Conservation (phyloP, 768 basidiomycete genomes). For the Xerocomellus intermedius region DNA sequence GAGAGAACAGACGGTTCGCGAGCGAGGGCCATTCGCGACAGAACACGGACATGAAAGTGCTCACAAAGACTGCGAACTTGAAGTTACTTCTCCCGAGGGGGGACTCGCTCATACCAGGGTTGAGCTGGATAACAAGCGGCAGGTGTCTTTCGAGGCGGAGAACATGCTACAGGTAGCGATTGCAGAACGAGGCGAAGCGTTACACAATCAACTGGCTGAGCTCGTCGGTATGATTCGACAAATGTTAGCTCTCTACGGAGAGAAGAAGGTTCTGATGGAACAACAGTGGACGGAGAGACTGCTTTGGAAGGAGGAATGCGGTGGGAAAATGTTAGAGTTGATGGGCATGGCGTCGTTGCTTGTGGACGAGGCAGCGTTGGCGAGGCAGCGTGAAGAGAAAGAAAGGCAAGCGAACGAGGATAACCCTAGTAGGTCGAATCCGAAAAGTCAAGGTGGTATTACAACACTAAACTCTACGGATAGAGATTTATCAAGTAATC, state of each 20-base stretch:
- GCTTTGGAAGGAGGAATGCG: slow-evolving; percentile 50
- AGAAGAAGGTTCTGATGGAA: slow-evolving; percentile 56
- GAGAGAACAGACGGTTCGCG: neutral
- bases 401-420: slow-evolving; percentile 44
- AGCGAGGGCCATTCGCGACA: neutral
- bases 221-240: slow-evolving; percentile 68
- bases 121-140: slow-evolving; percentile 60
- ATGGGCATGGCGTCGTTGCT: slow-evolving; percentile 57
- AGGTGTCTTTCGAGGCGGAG: slow-evolving; percentile 52
- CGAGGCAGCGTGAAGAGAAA: slow-evolving; percentile 13
- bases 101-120: slow-evolving; percentile 48
- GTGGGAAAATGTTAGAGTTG: slow-evolving; percentile 49
- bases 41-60: neutral
- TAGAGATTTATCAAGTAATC: slow-evolving; percentile 56
- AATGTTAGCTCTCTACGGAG: slow-evolving; percentile 50
- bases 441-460: neutral
- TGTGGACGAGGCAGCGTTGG: slow-evolving; percentile 24
- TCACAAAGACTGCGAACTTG: neutral
- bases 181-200: slow-evolving; percentile 52
- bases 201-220: slow-evolving; percentile 53
- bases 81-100: slow-evolving; percentile 39
- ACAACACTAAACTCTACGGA: slow-evolving; percentile 1
- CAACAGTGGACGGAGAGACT: slow-evolving; percentile 57
- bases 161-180: slow-evolving; percentile 57
- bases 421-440: slow-evolving; percentile 46